phyloP scores from a whole-genome alignment of 2,329 filamentous ascomycete genomes.

The Clarireedia sp. region DNA sequence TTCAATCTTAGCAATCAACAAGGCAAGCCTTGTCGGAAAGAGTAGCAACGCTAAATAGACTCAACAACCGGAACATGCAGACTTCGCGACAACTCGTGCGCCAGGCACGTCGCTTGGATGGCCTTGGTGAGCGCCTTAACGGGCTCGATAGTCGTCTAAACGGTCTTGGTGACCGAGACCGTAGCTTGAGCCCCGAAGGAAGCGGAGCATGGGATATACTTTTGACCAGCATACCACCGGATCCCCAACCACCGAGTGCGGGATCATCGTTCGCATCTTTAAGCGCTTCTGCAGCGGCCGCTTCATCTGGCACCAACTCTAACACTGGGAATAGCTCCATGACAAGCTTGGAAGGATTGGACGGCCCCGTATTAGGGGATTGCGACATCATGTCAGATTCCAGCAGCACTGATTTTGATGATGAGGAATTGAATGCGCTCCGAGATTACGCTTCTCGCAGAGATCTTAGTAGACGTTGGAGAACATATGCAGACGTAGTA shows the following conservation, averaged over 20 bases:
- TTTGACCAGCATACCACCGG: constrained; percentile 70
- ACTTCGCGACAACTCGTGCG: background rate
- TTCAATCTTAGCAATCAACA: background rate
- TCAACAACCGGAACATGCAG: background rate
- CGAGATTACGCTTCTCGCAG: constrained; percentile 1
- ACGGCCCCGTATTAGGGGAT: constrained; percentile 16
- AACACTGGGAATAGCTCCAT: constrained; percentile 23
- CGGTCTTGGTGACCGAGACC: constrained; percentile 44
- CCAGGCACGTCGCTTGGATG: constrained; percentile 9
- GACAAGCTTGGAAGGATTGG: constrained; percentile 20
- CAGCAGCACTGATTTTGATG: constrained; percentile 31
- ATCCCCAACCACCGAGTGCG: constrained; percentile 70
- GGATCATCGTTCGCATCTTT: constrained; percentile 63
- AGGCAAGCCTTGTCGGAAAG: constrained; percentile 13
- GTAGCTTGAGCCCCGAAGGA: constrained; percentile 66
- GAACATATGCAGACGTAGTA: constrained; percentile 24
- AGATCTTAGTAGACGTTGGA: constrained; percentile 9
- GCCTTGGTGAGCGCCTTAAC: background rate
- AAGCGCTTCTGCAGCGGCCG: constrained; percentile 20
- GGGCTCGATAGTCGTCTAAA: background rate
- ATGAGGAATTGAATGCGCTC: constrained; percentile 22
- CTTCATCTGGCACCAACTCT: constrained; percentile 20
- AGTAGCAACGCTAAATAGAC: background rate
- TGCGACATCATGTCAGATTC: constrained; percentile 22
- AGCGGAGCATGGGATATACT: constrained; percentile 71